Evolutionary conservation across 257 asterid species (phyloP), one percentile per base, ranked within the genome.

Genomic region (Scutellaria baicalensis): DNA sequence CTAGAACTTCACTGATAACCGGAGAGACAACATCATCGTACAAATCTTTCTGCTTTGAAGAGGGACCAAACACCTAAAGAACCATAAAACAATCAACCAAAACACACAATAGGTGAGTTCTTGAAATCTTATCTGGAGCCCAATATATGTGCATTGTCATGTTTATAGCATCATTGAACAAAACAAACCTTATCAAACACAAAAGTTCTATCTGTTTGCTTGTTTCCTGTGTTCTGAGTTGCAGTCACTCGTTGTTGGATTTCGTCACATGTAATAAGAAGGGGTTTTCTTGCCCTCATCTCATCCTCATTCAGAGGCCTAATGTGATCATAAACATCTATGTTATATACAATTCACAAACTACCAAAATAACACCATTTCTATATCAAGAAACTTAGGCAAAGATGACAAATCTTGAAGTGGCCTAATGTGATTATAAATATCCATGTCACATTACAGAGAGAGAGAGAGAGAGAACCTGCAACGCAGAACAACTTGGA

Each of bases 221-320:
- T 85, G 75, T 59, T 45, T 33, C 51, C 71, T 23, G 66, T 60
- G 69, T 72, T 71, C 59, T 44, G 82, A 44, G 66, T 60, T 57
- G 78, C 84, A 21, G 69, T 52, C 40, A 85, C 85, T 75, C 84
- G 82, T 20, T 64, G 76, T 59, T 68, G 72, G 42, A 36, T 9
- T 59, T 81, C 89, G 70, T 85, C 76, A 17, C 86, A 85, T 1
- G 81, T 79, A 55, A 85, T 73, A 69, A 81, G 78, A 40, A 45
- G 18, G 2, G 77, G 74, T 17, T 74, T 76, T 45, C 66, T 76
- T 54, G 77, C 9, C 70, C 52, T 74, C 57, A 50, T 74, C 73
- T 83, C 89, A 51, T 78, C 83, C 75, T 81, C 83, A 75, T 36
- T 81, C 45, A 71, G 64, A 4, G 87, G 89, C 84, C 92, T 86